Base-by-base conservation (phyloP, 1,284 basidiomycete species). In the Schizophyllum commune region DNA sequence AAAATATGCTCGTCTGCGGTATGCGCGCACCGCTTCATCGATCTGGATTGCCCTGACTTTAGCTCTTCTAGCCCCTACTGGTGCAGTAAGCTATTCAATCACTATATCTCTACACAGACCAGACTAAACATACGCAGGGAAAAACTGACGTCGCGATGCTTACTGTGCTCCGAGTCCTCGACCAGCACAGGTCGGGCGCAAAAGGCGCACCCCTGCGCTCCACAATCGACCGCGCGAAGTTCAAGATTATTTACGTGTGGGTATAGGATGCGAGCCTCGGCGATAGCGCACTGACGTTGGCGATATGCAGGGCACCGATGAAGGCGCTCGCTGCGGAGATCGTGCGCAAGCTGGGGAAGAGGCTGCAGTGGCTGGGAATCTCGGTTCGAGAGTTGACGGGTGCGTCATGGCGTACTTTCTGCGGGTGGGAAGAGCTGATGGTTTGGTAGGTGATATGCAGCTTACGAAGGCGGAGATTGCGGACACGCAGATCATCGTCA, bases 91-190 rank as follows among this genome's bases (percentile, higher is more conserved):
- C 32, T n/a, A 17, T 5, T 59, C 20, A 51, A 22, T 51, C 57
- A 53, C 53, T 27, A 57, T 7, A 15, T n/a, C 20, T 32, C 52
- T 34, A 19, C 57, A 32, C 19, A 34, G 21, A 54, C 47, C 9
- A 19, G 56, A n/a, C 33, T 57, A 13, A 57, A 11, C 53, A 11
- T 51, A n/a, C 34, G 21, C 67, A 96, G 91, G 97, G 97, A 76
- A 99, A 99, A 92, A 99, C 97, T 0, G 97, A 99, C 72, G 92
- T 99, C 0, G 97, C 97, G 0, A 94, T 99, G 88, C 81, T 99
- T 69, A 83, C 93, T 1, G 91, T 99, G 62, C 81, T 99, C 58
- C 90, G 95, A 21, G 92, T 96, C 20, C 79, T 99, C 58, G 80
- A 87, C 60, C 92, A 92, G 68, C 84, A 93, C 72, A 79, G 85